phyloP scores from a whole-genome alignment of 1,139 yeast genomes.

The Yamadazyma dushanensis region DNA sequence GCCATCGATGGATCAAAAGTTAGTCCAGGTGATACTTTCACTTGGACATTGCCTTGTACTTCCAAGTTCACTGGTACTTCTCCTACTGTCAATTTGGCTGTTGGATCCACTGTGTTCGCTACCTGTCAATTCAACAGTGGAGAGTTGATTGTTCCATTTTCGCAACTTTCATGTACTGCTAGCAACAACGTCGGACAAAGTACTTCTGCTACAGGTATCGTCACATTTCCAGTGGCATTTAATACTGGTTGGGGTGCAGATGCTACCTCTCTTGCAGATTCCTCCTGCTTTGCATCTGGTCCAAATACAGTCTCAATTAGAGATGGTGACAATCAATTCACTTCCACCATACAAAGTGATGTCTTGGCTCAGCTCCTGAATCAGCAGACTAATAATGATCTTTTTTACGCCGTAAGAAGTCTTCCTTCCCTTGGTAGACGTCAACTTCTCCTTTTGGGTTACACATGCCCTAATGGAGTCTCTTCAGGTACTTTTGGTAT shows the following conservation, averaged over 20 bases:
- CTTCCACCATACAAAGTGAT: slow-evolving; percentile 6
- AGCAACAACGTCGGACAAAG: slow-evolving; percentile 13
- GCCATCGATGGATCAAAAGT: slow-evolving; percentile 20
- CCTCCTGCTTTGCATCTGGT: slow-evolving; percentile 24
- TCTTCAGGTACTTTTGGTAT: slow-evolving; percentile 25
- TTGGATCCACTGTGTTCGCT: slow-evolving; percentile 22
- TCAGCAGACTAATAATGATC: slow-evolving; percentile 1
- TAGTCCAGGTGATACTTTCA: slow-evolving; percentile 32
- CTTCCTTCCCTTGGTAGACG: slow-evolving; percentile 19
- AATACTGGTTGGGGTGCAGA: slow-evolving; percentile 25
- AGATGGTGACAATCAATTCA: slow-evolving; percentile 26
- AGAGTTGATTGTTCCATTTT: slow-evolving; percentile 22
- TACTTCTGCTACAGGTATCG: slow-evolving; percentile 22
- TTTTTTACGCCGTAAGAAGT: slow-evolving; percentile 8
- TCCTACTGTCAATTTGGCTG: slow-evolving; percentile 18
- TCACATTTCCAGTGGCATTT: slow-evolving; percentile 28
- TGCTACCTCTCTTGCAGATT: slow-evolving; percentile 20
- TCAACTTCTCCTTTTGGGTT: slow-evolving; percentile 21
- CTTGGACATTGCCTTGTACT: slow-evolving; percentile 31
- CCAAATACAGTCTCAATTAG: slow-evolving; percentile 25
- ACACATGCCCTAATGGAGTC: slow-evolving; percentile 25
- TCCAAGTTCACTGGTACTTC: slow-evolving; percentile 26
- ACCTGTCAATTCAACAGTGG: slow-evolving; percentile 27
- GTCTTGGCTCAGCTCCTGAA: too few species aligned
- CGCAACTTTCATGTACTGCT: slow-evolving; percentile 27